These are phyloP conservation scores for Triangularia verruculosa DNA, from an alignment of 2,329 filamentous ascomycete species.

Conservation along the genomic window DNA sequence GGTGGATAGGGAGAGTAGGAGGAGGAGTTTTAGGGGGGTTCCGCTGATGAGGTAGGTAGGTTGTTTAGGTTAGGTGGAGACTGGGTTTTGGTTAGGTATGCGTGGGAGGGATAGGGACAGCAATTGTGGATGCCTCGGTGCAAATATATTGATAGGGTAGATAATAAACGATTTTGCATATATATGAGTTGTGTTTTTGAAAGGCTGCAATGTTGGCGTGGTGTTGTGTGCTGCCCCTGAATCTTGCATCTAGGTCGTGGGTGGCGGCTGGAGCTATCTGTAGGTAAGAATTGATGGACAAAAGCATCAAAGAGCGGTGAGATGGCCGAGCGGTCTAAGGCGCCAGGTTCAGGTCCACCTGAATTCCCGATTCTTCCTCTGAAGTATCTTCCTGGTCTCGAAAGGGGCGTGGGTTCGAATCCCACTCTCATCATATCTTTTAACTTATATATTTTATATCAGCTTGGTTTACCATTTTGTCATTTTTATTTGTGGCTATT, in stretches of 20 bases:
- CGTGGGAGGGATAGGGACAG: background rate
- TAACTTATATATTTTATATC: too few species aligned
- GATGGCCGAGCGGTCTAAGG: conserved; percentile 1
- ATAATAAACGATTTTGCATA: background rate
- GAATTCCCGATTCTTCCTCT: background rate
- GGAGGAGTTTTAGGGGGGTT: background rate
- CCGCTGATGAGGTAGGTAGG: background rate
- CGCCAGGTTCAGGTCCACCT: conserved; percentile 6
- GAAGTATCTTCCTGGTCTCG: conserved; percentile 5
- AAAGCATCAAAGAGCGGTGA: background rate
- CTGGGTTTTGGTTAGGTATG: background rate
- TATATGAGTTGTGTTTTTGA: background rate
- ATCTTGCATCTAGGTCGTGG: background rate
- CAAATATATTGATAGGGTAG: background rate
- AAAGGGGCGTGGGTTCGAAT: conserved; percentile 12
- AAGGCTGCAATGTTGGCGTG: background rate
- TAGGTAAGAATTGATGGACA: background rate
- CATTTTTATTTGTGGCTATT: background rate
- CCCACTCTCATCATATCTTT: conserved; percentile 8
- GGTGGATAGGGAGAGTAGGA: background rate
- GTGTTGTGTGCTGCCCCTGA: background rate
- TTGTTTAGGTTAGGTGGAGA: too few species aligned
- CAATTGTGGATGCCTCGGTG: too few species aligned
- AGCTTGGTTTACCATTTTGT: too few species aligned
- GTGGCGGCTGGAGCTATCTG: background rate